Evolutionary conservation across 192 early-diverging fungal species (phyloP), one percentile per base, ranked within the genome.

Genomic region (Radiomyces spectabilis): DNA sequence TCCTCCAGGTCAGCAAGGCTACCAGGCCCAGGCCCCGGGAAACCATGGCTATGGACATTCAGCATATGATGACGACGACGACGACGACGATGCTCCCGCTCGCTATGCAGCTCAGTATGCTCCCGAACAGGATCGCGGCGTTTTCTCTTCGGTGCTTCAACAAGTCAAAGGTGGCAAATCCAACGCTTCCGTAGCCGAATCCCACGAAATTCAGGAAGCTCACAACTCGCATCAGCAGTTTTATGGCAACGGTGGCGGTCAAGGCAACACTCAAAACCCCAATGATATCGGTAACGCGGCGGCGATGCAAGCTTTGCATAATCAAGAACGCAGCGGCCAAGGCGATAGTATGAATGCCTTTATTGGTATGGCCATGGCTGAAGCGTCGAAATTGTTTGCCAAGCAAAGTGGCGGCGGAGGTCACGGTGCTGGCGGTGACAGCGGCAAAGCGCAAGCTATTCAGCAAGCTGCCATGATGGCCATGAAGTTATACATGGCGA

Each of bases 361-460:
- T 4, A 66, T 66, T 6, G 55, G 57, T 42, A 58, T 54, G 30
- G 64, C 64, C 43, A 66, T 66, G 64, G 44, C 54, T 16, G 51
- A 59, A 43, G 64, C 64, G 27, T 33, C 37, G 21, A 59, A 66
- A 16, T 18, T 66, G 18, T 59, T 59, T n/a, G 33, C 34, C 18
- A 56, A 41, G 3, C 43, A 43, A 19, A 33, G 24, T 33, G 22
- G 32, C 8, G 24, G 34, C 19, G 45, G 27, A 15, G 44, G 30
- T 38, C 8, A n/a, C 15, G n/a, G 15, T 13, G 39, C 53, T 12
- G 53, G 53, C 9, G 51, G 43, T 7, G 57, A n/a, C n/a, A n/a
- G 55, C 9, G 51, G 35, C 41, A 66, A 43, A 39, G 27, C 32
- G 8, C 35, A 48, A 18, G 49, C 52, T 25, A 8, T 66, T 26